Evolutionary conservation across 2,329 filamentous ascomycete species (phyloP).

Genomic region (Metarhizium anisopliae): DNA sequence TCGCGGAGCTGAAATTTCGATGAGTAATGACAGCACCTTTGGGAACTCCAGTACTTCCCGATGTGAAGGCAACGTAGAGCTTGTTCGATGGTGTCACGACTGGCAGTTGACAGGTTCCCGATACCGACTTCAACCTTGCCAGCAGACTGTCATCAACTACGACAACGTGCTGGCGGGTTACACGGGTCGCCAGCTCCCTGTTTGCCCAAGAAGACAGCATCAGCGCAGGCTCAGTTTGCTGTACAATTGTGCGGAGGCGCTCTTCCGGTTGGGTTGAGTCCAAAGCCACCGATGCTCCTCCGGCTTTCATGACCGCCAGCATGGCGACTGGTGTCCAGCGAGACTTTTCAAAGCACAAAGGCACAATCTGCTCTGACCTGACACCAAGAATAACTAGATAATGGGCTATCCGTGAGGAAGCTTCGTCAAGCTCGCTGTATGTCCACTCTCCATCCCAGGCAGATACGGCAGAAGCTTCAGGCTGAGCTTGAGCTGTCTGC

Average conservation of each 20-base stretch:
- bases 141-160: neutral
- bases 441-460: constrained; percentile 17
- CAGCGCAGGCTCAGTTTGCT: neutral
- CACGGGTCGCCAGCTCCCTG: neutral
- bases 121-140: neutral
- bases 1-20: constrained; percentile 6
- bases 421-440: constrained; percentile 8
- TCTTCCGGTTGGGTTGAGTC: constrained; percentile 1
- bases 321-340: constrained; percentile 14
- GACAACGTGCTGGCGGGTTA: neutral
- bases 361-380: constrained; percentile 10
- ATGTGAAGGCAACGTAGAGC: constrained; percentile 13
- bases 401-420: neutral
- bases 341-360: constrained; percentile 18
- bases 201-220: neutral
- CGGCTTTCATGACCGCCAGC: constrained; percentile 15
- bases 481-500: neutral
- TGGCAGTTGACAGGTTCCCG: neutral
- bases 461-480: constrained; percentile 10
- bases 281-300: constrained; percentile 13
- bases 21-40: constrained; percentile 16
- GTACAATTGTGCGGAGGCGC: neutral
- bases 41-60: constrained; percentile 12
- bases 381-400: neutral
- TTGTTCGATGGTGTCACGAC: constrained; percentile 1